Base-by-base conservation (phyloP, 495 filamentous ascomycete species). In the Massariosphaeria phaeospora region DNA sequence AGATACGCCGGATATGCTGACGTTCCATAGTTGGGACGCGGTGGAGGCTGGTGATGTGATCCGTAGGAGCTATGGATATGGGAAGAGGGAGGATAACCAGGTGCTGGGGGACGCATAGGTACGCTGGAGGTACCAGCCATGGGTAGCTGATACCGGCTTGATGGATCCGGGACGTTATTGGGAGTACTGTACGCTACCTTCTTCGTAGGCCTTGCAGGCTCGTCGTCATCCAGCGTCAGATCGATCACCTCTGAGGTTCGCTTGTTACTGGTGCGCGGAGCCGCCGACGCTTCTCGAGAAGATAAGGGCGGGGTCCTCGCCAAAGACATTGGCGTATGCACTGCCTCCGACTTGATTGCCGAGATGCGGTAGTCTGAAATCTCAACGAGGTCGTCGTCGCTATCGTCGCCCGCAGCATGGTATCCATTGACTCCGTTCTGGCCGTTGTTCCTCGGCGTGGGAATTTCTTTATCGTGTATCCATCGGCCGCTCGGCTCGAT, bases 401-500 rank as follows among this genome's bases (percentile, higher is more conserved):
- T 52, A 24, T 57, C 41, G 20, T 55, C 44, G 12, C 59, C 27
- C 1, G 30, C 36, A n/a, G 43, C 53, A 26, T 57, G 29, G 15
- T 55, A 15, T 0, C 21, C 33, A 7, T 17, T 12, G 15, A 30
- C 34, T 6, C 66, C 65, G 38, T 63, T 62, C 11, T n/a, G n/a
- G 15, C 38, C 48, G 44, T 18, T 48, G 20, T 38, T 33, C 8
- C 20, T 45, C 3, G 40, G 6, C n/a, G 64, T 71, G 21, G 63
- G 55, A 29, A 59, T 62, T 23, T 75, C 72, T 17, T 70, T 62
- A 2, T 66, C 66, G 13, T 46, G 11, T 7, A 21, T 75, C 93
- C 93, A 98, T 64, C 74, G 72, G 2, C 91, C 93, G 57, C 88
- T 75, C 1, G 93, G 89, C 59, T 98, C 88, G 47, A 98, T 87